Evolutionary conservation across 1,284 basidiomycete genomes (phyloP).

Genomic region (Golubevia pallescens): DNA sequence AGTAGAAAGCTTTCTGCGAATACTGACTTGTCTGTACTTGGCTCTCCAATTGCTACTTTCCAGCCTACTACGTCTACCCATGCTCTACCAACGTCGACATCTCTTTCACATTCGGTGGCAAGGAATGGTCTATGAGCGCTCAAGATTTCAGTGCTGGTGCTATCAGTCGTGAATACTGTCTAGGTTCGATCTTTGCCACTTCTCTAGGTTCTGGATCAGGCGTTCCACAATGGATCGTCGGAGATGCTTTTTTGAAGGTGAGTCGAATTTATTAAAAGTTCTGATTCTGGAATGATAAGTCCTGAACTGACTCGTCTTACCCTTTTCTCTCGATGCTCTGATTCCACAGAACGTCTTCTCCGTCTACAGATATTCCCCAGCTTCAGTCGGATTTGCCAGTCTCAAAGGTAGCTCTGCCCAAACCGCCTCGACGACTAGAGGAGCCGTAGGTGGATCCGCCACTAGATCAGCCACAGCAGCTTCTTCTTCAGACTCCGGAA

Average conservation of each 20-base stretch:
- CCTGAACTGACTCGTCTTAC: background rate
- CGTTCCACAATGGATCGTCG: slow-evolving; percentile 48
- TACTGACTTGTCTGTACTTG: no score
- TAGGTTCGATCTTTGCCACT: slow-evolving; percentile 53
- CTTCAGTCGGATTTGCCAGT: slow-evolving; percentile 44
- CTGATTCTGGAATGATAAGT: background rate
- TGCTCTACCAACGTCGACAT: slow-evolving; percentile 43
- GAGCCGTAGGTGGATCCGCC: slow-evolving; percentile 20
- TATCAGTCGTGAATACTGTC: slow-evolving; percentile 29
- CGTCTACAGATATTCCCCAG: slow-evolving; percentile 33
- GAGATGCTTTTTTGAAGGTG: slow-evolving; percentile 57
- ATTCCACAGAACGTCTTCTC: slow-evolving; percentile 37
- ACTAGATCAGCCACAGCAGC: slow-evolving; percentile 16
- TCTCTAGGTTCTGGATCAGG: slow-evolving; percentile 23
- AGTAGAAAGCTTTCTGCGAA: no score
- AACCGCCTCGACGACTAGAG: slow-evolving; percentile 24
- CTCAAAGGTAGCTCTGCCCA: slow-evolving; percentile 33
- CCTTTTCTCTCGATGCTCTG: background rate
- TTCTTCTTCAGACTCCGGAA: slow-evolving; percentile 6
- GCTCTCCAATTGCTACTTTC: no score
- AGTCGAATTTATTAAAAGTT: no score
- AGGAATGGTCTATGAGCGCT: slow-evolving; percentile 32
- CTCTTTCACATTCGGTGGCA: slow-evolving; percentile 50
- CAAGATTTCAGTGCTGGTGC: slow-evolving; percentile 45
- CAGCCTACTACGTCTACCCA: slow-evolving; percentile 55